phyloP scores from a whole-genome alignment of 2,329 filamentous ascomycete genomes.

The Sporothrix brasiliensis region DNA sequence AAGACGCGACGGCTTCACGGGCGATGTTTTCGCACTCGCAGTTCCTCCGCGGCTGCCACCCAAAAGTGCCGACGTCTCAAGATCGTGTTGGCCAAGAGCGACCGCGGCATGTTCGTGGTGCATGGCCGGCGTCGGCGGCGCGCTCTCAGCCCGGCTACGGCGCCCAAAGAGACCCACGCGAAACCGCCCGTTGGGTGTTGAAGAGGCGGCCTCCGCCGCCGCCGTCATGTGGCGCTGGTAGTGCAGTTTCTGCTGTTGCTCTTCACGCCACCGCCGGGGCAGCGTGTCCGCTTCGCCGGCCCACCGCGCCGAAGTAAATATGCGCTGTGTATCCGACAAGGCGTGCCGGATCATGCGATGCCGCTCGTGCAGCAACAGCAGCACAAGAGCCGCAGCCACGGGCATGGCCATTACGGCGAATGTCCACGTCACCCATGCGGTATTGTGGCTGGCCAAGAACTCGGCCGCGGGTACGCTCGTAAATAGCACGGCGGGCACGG shows the following conservation, averaged over 20 bases:
- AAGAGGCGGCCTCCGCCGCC: background rate
- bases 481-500: constrained; percentile 63
- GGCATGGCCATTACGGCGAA: constrained; percentile 72
- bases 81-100: background rate
- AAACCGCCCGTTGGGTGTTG: background rate
- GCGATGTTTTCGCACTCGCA: background rate
- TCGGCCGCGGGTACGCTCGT: constrained; percentile 52
- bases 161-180: constrained; percentile 4
- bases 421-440: constrained; percentile 69
- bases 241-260: constrained; percentile 21
- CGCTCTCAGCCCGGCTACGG: background rate
- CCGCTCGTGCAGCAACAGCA: constrained; percentile 65
- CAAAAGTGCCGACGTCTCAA: constrained; percentile 38
- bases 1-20: background rate
- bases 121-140: background rate
- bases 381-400: constrained; percentile 65
- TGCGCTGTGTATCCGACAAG: constrained; percentile 67
- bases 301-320: constrained; percentile 69
- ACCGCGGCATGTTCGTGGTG: background rate
- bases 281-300: constrained; percentile 59
- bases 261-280: constrained; percentile 38
- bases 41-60: constrained; percentile 29
- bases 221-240: background rate
- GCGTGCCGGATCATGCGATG: constrained; percentile 63
- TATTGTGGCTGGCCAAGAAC: constrained; percentile 64